phyloP scores from a whole-genome alignment of 2,329 filamentous ascomycete genomes.

The Phialophora macrospora region DNA sequence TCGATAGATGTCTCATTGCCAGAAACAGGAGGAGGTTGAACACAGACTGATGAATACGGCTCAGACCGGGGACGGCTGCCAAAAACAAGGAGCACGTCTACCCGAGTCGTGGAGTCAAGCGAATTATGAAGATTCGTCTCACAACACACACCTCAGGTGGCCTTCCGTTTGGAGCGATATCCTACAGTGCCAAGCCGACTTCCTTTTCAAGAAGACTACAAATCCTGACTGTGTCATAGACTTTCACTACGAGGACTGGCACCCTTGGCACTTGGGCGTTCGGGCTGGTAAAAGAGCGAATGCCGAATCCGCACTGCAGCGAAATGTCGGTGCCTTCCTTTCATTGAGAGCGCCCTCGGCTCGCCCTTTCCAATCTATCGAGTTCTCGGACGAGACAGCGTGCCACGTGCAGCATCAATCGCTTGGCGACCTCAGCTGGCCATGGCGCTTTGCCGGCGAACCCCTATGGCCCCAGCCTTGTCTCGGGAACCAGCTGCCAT shows the following conservation, averaged over 20 bases:
- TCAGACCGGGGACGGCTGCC: too few relatives aligned
- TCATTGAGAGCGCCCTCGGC: background rate
- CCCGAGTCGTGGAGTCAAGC: too few relatives aligned
- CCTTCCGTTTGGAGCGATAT: background rate
- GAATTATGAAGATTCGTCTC: too few relatives aligned
- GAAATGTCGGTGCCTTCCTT: background rate
- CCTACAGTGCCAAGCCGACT: background rate
- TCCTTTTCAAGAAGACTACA: background rate
- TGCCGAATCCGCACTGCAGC: background rate
- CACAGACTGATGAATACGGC: too few relatives aligned
- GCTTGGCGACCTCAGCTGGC: background rate
- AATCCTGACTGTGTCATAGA: background rate
- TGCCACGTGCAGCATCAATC: background rate
- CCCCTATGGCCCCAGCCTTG: background rate
- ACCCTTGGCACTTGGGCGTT: background rate
- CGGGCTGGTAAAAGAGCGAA: background rate
- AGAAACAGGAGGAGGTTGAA: too few relatives aligned
- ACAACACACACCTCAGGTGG: background rate
- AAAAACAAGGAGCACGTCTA: too few relatives aligned
- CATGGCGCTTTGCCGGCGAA: background rate
- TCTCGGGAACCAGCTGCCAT: background rate
- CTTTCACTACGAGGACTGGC: background rate
- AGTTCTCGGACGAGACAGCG: background rate
- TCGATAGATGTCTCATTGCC: too few relatives aligned
- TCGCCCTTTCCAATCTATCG: background rate